phyloP scores from a whole-genome alignment of 2,329 filamentous ascomycete genomes.

The Neurospora sp. region DNA sequence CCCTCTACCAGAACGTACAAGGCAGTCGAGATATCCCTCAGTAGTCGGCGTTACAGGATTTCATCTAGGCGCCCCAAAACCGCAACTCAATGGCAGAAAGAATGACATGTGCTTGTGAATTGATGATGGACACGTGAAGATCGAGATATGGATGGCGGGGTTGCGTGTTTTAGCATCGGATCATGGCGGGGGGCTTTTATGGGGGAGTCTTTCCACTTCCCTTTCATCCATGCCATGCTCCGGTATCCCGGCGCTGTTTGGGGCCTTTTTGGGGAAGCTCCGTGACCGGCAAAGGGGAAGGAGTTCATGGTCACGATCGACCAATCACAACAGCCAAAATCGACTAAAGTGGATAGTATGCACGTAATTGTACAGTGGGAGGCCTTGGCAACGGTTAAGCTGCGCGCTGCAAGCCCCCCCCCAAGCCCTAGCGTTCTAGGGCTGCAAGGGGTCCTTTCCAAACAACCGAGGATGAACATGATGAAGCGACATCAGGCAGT shows the following conservation, averaged over 20 bases:
- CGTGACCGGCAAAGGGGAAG: background rate
- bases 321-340: background rate
- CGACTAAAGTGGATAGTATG: background rate
- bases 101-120: background rate
- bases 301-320: background rate
- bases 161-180: background rate
- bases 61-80: background rate
- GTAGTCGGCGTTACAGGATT: background rate
- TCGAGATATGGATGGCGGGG: background rate
- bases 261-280: background rate
- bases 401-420: background rate
- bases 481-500: background rate
- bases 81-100: background rate
- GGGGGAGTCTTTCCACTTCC: background rate
- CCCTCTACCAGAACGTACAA: background rate
- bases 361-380: background rate
- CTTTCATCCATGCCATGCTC: background rate
- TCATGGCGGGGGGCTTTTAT: background rate
- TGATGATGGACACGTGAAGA: background rate
- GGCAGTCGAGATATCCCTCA: background rate
- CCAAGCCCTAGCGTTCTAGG: background rate
- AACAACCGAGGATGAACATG: background rate
- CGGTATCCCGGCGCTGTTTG: background rate
- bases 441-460: background rate
- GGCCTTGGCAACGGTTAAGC: background rate